These are phyloP conservation scores for Thymus mandschuricus DNA, from an alignment of 257 asterid genomes.

Conservation along the genomic window DNA sequence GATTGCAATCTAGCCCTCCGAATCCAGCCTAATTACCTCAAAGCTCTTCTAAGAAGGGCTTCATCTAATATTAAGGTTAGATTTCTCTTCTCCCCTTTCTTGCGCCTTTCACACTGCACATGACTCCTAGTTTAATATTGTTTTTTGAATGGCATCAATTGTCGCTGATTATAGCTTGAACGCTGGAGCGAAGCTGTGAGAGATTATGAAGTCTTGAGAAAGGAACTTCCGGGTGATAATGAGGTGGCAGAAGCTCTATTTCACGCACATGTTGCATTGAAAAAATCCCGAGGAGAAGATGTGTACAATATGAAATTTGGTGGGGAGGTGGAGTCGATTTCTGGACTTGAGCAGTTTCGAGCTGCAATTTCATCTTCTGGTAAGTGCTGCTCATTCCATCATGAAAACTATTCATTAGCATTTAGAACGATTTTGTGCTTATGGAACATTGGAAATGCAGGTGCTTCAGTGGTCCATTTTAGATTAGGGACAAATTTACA, in stretches of 20 bases:
- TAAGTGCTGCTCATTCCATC: conserved; percentile 25
- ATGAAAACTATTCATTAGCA: not conserved
- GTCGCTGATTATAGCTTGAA: conserved; percentile 61
- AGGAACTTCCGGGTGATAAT: conserved; percentile 61
- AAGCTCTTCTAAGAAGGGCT: conserved; percentile 89
- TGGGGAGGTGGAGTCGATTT: conserved; percentile 73
- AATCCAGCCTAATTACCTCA: conserved; percentile 72
- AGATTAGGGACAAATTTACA: conserved; percentile 45
- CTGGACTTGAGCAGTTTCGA: conserved; percentile 70
- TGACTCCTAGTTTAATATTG: not conserved
- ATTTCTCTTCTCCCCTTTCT: not conserved
- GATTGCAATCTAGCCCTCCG: conserved; percentile 89
- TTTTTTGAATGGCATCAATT: conserved; percentile 3
- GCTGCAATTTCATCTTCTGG: conserved; percentile 81
- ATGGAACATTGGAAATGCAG: conserved; percentile 45
- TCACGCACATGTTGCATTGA: conserved; percentile 72
- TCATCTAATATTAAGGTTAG: conserved; percentile 75
- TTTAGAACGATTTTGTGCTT: conserved; percentile 9
- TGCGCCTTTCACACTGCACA: not conserved
- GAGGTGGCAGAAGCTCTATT: conserved; percentile 78
- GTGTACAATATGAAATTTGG: conserved; percentile 76
- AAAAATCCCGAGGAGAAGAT: conserved; percentile 74
- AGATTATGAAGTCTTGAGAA: conserved; percentile 78
- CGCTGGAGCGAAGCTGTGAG: conserved; percentile 88
- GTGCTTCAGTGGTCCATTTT: conserved; percentile 77